A percentile compares a stretch with the other conserved stretches of the same genome.
Conservation (phyloP, 495 filamentous ascomycete species). For the Aspergillus incahuasiensis region DNA sequence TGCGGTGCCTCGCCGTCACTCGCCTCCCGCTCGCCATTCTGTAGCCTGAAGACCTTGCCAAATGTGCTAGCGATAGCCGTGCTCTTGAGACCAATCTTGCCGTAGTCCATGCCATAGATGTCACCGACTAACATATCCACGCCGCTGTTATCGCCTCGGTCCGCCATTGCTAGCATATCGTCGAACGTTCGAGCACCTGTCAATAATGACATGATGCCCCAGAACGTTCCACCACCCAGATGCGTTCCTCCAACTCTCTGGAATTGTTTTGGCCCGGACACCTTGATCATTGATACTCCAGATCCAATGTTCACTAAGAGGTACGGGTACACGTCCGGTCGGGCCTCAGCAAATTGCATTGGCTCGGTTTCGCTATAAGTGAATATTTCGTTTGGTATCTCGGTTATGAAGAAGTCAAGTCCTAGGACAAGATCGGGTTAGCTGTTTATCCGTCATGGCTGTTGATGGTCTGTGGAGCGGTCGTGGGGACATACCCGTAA, state of each 20-base stretch:
- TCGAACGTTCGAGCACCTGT: constrained; percentile 90
- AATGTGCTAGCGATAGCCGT: constrained; percentile 93
- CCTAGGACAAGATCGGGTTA: constrained; percentile 42
- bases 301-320: constrained; percentile 99
- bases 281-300: constrained; percentile 97
- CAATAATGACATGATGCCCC: constrained; percentile 86
- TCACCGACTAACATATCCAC: constrained; percentile 98
- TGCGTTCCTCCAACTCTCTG: constrained; percentile 92
- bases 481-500: constrained; percentile 61
- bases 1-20: constrained; percentile 43
- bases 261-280: constrained; percentile 79
- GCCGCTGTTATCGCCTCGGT: constrained; percentile 81
- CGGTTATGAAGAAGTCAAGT: constrained; percentile 97
- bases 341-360: constrained; percentile 74
- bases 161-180: constrained; percentile 93
- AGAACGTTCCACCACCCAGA: constrained; percentile 90
- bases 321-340: constrained; percentile 84
- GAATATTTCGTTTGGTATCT: constrained; percentile 94
- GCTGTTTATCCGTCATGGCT: neutral
- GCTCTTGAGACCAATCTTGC: constrained; percentile 89
- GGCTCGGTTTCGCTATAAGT: constrained; percentile 86
- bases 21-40: constrained; percentile 58
- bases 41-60: constrained; percentile 90
- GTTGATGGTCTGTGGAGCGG: neutral
- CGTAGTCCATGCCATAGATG: constrained; percentile 94